Conservation (phyloP, 2,329 filamentous ascomycete genomes). For the Monilinia laxa region DNA sequence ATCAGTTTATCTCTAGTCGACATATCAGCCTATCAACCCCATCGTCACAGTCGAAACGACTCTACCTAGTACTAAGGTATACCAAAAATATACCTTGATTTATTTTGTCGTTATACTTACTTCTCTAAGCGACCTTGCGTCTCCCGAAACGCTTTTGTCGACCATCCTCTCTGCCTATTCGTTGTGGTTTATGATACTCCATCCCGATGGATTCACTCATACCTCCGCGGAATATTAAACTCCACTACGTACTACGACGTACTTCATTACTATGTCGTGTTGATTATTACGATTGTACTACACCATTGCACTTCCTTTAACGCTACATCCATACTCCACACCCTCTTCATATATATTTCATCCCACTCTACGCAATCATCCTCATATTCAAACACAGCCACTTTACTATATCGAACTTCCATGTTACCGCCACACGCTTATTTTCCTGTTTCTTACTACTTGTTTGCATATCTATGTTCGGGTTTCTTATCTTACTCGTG, state of each 20-base stretch:
- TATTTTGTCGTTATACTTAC: slow-evolving; percentile 14
- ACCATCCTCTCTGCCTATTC: not conserved
- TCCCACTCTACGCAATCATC: slow-evolving; percentile 13
- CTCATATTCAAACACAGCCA: slow-evolving; percentile 8
- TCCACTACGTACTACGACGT: slow-evolving; percentile 4
- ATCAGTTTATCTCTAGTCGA: slow-evolving; percentile 19
- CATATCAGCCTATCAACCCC: slow-evolving; percentile 3
- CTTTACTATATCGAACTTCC: not conserved
- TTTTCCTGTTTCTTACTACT: slow-evolving; percentile 19
- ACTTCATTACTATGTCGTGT: not conserved
- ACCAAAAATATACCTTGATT: slow-evolving; percentile 1
- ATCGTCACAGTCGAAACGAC: slow-evolving; percentile 1
- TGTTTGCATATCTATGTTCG: slow-evolving; percentile 17
- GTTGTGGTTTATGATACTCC: not conserved
- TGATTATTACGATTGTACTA: not conserved
- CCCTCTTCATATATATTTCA: slow-evolving; percentile 11
- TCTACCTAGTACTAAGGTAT: not conserved
- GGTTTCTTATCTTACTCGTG: slow-evolving; percentile 6
- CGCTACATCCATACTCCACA: slow-evolving; percentile 13
- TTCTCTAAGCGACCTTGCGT: slow-evolving; percentile 22
- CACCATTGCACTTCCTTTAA: slow-evolving; percentile 1
- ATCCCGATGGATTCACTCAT: not conserved
- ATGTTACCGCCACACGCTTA: slow-evolving; percentile 16
- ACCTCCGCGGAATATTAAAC: not conserved
- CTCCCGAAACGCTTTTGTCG: slow-evolving; percentile 14